Conservation (phyloP, 192 early-diverging fungal species). For the Diversispora eburnea region DNA sequence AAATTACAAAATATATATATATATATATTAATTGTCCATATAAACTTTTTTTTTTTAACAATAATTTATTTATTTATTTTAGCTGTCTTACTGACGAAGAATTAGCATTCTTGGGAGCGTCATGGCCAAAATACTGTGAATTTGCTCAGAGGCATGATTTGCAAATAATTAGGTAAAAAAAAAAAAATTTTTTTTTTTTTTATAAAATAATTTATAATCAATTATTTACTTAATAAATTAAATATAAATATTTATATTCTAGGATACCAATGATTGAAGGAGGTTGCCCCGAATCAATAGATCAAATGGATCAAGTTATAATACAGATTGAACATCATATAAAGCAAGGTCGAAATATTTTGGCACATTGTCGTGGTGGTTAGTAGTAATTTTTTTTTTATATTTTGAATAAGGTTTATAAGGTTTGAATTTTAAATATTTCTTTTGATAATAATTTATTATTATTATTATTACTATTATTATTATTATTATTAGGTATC, state of each 20-base stretch:
- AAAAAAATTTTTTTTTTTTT: not conserved
- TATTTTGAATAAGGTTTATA: not conserved
- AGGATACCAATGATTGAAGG: constrained; percentile 72
- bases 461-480: not conserved
- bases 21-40: not conserved
- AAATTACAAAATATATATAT: not conserved
- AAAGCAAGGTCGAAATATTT: constrained; percentile 50
- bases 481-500: constrained; percentile 49
- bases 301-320: constrained; percentile 55
- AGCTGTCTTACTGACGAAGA: constrained; percentile 67
- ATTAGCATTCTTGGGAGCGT: constrained; percentile 62
- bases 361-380: constrained; percentile 71
- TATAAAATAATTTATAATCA: not conserved
- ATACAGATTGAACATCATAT: constrained; percentile 46
- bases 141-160: constrained; percentile 51
- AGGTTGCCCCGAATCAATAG: constrained; percentile 52
- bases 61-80: constrained; percentile 9
- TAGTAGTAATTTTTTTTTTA: constrained; percentile 9
- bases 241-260: not conserved
- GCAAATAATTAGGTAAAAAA: constrained; percentile 48
- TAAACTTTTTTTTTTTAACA: constrained; percentile 1
- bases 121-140: constrained; percentile 55
- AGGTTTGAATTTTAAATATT: no score
- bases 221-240: not conserved
- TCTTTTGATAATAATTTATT: no score